Base-by-base conservation (phyloP, 129 eudicot species). In the Flaveria bidentis region DNA sequence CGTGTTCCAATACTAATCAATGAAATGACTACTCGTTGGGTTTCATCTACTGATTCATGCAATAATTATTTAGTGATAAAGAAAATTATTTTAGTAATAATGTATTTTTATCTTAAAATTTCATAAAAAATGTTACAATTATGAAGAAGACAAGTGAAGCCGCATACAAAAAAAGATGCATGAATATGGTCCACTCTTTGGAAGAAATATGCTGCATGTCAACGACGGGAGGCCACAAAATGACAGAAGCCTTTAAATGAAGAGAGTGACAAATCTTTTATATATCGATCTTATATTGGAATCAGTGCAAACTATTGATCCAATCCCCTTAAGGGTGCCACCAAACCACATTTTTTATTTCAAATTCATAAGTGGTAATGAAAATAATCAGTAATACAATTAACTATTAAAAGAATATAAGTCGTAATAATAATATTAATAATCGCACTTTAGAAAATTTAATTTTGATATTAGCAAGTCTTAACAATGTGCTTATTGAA, bases 201-300 rank as follows among this genome's bases (percentile, higher is more conserved):
- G 73, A 76, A 46, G 72, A 41, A 64, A 71, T 77, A 45, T 45
- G 60, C 55, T 68, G 74, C 67, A 77, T 77, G 81, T 44, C 81
- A 77, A 77, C 69, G 73, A 78, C 71, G 76, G 77, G 53, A 78
- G 71, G 58, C 60, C 82, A 60, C 82, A 78, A 78, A 78, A 60
- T 78, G 82, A 78, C 82, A 71, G 23, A 76, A 76, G 50, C 41
- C 51, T 65, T 76, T 76, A 49, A 76, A 76, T 76, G 65, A 65
- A 20, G 80, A 76, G 63, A 65, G 73, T 49, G 73, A 76, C 80
- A 76, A 76, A n/a, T 64, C 2, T 10, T 76, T 47, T 63, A 16
- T 65, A 25, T 51, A 33, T 10, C 76, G 10, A 52, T 71, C 76
- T 30, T 41, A 46, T 28, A 70, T 56, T 56, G 76, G 69, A 69